phyloP scores from a whole-genome alignment of 163 green algal species.

The Scenedesmus sp. region DNA sequence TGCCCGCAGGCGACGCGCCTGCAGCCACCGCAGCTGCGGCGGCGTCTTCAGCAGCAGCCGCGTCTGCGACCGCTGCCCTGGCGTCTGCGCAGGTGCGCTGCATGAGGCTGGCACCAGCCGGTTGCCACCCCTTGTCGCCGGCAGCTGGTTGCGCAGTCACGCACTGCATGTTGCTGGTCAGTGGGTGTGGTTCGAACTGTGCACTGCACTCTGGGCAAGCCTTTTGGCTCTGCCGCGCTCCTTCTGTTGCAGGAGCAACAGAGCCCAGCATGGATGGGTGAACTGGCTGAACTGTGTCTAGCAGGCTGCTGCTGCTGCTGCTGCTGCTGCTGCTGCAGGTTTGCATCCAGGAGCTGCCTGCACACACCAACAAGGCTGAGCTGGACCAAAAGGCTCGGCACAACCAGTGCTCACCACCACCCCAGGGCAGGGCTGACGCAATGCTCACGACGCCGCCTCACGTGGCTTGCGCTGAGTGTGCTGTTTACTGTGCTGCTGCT shows the following conservation, averaged over 20 bases:
- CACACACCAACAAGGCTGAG: constrained; percentile 61
- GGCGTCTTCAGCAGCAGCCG: neutral
- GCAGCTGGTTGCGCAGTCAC: neutral
- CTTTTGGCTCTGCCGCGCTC: too few species aligned
- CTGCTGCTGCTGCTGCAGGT: constrained; percentile 15
- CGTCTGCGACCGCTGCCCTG: neutral
- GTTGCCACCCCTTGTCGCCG: neutral
- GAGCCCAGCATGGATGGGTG: too few species aligned
- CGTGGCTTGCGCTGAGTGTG: too few species aligned
- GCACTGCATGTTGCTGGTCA: neutral
- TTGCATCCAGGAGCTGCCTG: constrained; percentile 64
- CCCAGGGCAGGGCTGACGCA: too few species aligned
- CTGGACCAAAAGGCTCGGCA: too few species aligned
- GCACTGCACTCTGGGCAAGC: too few species aligned
- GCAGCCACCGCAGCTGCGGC: neutral
- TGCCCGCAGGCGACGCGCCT: constrained; percentile 2
- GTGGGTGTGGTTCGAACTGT: too few species aligned
- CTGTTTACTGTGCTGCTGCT: neutral
- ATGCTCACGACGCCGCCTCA: too few species aligned
- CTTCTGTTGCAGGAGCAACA: too few species aligned
- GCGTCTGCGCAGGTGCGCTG: neutral
- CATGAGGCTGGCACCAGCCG: neutral
- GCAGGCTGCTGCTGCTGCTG: neutral
- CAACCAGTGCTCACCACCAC: too few species aligned
- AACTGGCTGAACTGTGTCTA: neutral